phyloP scores from a whole-genome alignment of 2,329 filamentous ascomycete species.

The Taxawa tesnikishii region DNA sequence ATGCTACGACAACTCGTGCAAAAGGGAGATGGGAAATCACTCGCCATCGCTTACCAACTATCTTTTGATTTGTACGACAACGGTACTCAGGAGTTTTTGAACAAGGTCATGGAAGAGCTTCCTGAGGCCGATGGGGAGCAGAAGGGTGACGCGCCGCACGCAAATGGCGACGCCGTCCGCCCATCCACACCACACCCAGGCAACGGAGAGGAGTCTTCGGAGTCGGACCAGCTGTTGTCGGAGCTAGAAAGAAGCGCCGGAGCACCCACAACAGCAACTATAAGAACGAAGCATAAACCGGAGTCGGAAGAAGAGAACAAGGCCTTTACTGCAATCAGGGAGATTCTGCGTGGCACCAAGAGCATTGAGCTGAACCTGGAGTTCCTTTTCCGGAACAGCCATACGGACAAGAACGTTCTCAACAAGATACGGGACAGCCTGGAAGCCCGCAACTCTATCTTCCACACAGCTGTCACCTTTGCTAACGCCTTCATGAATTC shows the following conservation, averaged over 20 bases:
- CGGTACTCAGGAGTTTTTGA: slow-evolving; percentile 90
- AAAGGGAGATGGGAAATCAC: slow-evolving; percentile 63
- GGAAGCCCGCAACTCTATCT: slow-evolving; percentile 93
- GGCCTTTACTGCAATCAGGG: slow-evolving; percentile 44
- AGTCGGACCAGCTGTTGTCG: slow-evolving; percentile 46
- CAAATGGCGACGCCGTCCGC: slow-evolving; percentile 24
- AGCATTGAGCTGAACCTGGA: slow-evolving; percentile 92
- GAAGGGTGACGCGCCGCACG: slow-evolving; percentile 22
- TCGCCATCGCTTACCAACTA: slow-evolving; percentile 88
- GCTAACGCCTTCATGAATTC: slow-evolving; percentile 99
- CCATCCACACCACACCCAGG: slow-evolving; percentile 19
- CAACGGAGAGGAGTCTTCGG: slow-evolving; percentile 35
- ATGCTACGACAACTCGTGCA: slow-evolving; percentile 75
- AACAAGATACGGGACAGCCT: slow-evolving; percentile 95
- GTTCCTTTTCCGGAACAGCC: slow-evolving; percentile 92
- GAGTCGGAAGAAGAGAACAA: slow-evolving; percentile 38
- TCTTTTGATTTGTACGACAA: slow-evolving; percentile 98
- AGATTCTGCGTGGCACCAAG: slow-evolving; percentile 74
- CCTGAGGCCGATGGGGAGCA: slow-evolving; percentile 42
- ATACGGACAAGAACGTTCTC: slow-evolving; percentile 78
- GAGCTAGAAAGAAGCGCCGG: slow-evolving; percentile 43
- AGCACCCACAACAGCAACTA: slow-evolving; percentile 39
- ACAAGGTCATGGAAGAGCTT: slow-evolving; percentile 74
- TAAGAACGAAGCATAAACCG: slow-evolving; percentile 29
- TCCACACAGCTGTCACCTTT: slow-evolving; percentile 94